Conservation (phyloP, 768 basidiomycete genomes). For the Xanthoconium stramineum region DNA sequence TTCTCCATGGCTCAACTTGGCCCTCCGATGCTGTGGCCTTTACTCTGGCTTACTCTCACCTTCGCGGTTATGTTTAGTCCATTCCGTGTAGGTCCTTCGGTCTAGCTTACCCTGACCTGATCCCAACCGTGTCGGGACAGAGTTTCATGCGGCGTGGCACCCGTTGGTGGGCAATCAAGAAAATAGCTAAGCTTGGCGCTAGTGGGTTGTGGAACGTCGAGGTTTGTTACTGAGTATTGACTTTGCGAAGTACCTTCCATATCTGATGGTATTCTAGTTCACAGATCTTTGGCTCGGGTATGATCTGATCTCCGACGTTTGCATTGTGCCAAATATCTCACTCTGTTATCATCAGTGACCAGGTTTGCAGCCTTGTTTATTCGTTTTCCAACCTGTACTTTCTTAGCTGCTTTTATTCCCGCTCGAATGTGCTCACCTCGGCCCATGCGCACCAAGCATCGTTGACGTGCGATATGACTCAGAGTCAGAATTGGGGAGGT, state of each 20-base stretch:
- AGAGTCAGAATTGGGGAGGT: conserved; percentile 61
- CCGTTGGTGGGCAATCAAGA: conserved; percentile 79
- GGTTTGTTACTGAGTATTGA: conserved; percentile 36
- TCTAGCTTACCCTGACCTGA: background rate
- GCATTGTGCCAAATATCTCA: conserved; percentile 4
- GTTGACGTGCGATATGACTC: conserved; percentile 38
- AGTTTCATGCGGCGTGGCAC: conserved; percentile 36
- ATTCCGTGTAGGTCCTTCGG: conserved; percentile 47
- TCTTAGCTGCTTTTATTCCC: conserved; percentile 68
- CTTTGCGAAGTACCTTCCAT: background rate
- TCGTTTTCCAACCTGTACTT: conserved; percentile 71
- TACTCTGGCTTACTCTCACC: conserved; percentile 74
- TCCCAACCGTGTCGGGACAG: conserved; percentile 32
- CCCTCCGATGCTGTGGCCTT: conserved; percentile 72
- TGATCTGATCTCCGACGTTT: conserved; percentile 18
- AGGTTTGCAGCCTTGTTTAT: conserved; percentile 78
- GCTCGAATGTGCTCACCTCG: background rate
- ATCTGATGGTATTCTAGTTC: conserved; percentile 45
- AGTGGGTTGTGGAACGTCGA: conserved; percentile 76
- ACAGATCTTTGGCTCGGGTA: conserved; percentile 90
- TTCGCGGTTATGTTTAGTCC: conserved; percentile 69
- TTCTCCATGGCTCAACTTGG: conserved; percentile 73
- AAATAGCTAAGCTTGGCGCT: conserved; percentile 56
- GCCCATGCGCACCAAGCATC: conserved; percentile 41
- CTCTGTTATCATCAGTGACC: conserved; percentile 50